These are phyloP conservation scores for Neohortaea acidophila DNA, from an alignment of 495 filamentous ascomycete genomes.

Conservation along the genomic window DNA sequence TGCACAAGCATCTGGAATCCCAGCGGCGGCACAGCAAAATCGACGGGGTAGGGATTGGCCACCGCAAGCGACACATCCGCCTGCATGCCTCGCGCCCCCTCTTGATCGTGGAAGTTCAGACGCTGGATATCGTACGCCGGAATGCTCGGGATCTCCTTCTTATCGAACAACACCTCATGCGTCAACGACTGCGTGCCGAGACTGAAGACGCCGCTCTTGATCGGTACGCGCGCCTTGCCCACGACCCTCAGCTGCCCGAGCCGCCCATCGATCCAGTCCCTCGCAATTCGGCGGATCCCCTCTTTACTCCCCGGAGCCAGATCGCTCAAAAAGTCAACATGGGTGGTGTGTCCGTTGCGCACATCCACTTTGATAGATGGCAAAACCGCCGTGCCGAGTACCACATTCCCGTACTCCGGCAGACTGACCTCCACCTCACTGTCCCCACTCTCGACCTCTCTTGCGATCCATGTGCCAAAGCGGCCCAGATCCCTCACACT, in stretches of 20 bases:
- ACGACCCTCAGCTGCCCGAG: constrained; percentile 50
- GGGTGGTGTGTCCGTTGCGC: constrained; percentile 57
- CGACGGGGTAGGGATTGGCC: constrained; percentile 58
- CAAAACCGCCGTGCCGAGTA: constrained; percentile 61
- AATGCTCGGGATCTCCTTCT: constrained; percentile 62
- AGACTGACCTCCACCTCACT: constrained; percentile 63
- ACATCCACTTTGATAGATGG: constrained; percentile 61
- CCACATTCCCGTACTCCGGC: constrained; percentile 63
- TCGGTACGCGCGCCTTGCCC: constrained; percentile 49
- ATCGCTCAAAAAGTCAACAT: constrained; percentile 63
- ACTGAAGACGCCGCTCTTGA: constrained; percentile 63
- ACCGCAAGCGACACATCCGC: constrained; percentile 58
- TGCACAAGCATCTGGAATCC: constrained; percentile 72
- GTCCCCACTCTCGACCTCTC: constrained; percentile 50
- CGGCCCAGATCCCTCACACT: constrained; percentile 58
- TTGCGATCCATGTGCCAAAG: constrained; percentile 67
- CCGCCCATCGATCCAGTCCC: constrained; percentile 73
- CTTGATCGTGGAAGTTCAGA: constrained; percentile 58
- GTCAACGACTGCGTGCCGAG: constrained; percentile 59
- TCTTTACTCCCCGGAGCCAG: constrained; percentile 61
- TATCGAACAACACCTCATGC: constrained; percentile 61
- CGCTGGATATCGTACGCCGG: constrained; percentile 63
- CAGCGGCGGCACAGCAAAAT: constrained; percentile 58
- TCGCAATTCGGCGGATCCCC: constrained; percentile 61
- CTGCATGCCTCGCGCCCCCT: constrained; percentile 46